Percentiles rank a stretch among this genome's conserved stretches.
Conservation (phyloP, 257 asterid species). For the Mitragyna speciosa region DNA sequence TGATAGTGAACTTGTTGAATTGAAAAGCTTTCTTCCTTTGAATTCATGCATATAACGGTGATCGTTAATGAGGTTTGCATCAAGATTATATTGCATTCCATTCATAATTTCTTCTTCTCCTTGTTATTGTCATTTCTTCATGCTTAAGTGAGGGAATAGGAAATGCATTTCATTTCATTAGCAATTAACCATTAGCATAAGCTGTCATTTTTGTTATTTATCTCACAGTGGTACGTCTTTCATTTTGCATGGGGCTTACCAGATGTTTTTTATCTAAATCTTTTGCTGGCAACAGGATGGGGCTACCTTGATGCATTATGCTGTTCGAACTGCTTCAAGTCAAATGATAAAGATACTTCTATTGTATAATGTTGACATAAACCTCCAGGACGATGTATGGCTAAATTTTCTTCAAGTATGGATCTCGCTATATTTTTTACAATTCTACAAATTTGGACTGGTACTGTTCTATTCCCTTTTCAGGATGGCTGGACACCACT, state of each 20-base stretch:
- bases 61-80: neutral
- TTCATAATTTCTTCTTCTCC: neutral
- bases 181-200: neutral
- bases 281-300: constrained; percentile 59
- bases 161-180: neutral
- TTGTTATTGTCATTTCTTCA: neutral
- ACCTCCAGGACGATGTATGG: constrained; percentile 71
- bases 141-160: neutral
- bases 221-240: neutral
- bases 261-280: constrained; percentile 8
- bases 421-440: neutral
- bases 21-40: neutral
- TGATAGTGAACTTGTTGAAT: neutral
- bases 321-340: constrained; percentile 72
- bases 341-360: constrained; percentile 88
- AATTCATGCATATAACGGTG: neutral
- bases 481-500: constrained; percentile 95
- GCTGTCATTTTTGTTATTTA: neutral
- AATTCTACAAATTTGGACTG: constrained; percentile 8
- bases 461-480: constrained; percentile 12
- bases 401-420: constrained; percentile 1
- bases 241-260: neutral
- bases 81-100: neutral
- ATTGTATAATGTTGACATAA: constrained; percentile 77
- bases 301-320: constrained; percentile 93